Percentiles rank a stretch among this genome's conserved stretches.
phyloP scores from a whole-genome alignment of 176 grass and related monocot species.

The Oryza meridionalis region DNA sequence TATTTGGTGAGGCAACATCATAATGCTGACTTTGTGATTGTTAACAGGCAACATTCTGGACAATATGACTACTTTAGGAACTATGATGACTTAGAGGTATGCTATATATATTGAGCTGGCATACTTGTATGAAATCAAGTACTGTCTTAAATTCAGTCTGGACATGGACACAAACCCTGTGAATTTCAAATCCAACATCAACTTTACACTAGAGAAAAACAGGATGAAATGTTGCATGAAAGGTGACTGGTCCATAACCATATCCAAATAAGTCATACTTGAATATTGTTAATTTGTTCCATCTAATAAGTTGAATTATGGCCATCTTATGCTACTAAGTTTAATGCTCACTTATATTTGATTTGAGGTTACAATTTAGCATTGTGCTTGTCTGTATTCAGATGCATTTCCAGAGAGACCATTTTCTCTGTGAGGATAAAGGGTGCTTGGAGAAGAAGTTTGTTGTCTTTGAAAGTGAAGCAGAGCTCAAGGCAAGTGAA shows the following conservation, averaged over 20 bases:
- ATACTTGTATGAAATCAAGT: neutral
- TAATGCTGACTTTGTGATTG: constrained; percentile 29
- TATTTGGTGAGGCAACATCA: neutral
- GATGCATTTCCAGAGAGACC: constrained; percentile 69
- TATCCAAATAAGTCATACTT: constrained; percentile 25
- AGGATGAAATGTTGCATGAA: constrained; percentile 1
- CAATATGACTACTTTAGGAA: constrained; percentile 70
- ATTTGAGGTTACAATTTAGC: constrained; percentile 17
- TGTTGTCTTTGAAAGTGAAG: constrained; percentile 73
- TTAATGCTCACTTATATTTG: neutral
- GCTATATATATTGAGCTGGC: constrained; percentile 1
- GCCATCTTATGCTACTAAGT: neutral
- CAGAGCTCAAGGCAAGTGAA: constrained; percentile 63
- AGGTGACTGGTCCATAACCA: neutral
- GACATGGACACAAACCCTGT: constrained; percentile 6
- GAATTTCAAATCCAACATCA: constrained; percentile 3
- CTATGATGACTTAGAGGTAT: constrained; percentile 82
- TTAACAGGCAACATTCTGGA: constrained; percentile 57
- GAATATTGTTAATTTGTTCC: neutral
- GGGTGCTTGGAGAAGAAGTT: constrained; percentile 77
- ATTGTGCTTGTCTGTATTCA: constrained; percentile 10
- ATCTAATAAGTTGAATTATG: neutral
- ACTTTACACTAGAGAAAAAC: neutral
- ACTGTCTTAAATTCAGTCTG: constrained; percentile 12
- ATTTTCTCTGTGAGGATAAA: constrained; percentile 70